Base-by-base conservation (phyloP, 2,329 filamentous ascomycete species). In the Macrophomina pseudophaseolina region DNA sequence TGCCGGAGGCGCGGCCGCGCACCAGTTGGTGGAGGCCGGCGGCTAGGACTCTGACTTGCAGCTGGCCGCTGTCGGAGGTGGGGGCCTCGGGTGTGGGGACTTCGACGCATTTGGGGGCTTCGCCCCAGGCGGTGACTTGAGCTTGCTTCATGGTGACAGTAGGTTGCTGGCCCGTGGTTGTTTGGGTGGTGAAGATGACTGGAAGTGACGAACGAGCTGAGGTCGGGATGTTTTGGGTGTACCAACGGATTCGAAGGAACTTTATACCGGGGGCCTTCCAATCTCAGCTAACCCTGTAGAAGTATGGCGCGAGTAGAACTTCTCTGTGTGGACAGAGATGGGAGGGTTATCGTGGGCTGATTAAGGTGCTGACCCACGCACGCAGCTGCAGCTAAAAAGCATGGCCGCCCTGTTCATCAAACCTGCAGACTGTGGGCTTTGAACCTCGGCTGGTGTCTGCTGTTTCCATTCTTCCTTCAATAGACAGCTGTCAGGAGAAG, bases 21-120 rank as follows among this genome's bases (percentile, higher is more conserved):
- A 88, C 86, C 4, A 88, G 75, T 12, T 81, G 79, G 72, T 87
- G 86, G 14, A 86, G 76, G 33, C 84, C 86, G 2, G 81, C 72
- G 12, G 85, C 85, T 56, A 85, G 71, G 68, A 88, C 79, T 69
- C 81, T 83, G 74, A 88, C 78, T 64, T 83, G 83, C 51, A 85
- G 70, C 66, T 81, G 76, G 33, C 74, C 73, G 6, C 73, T 71
- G 16, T 74, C 68, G 18, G 83, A 79, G 0, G 77, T 42, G 5
- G 80, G 76, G 4, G 78, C 76, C 48, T 16, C 9, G 1, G 56
- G 56, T 5, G 16, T 35, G 3, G 78, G 74, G n/a, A 72, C 67
- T 1, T 78, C 72, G 58, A 72, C 51, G 67, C 76, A 79, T 52
- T 71, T 71, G 6, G 72, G 80, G 65, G 72, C 71, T 18, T 74